Evolutionary conservation across 2,329 filamentous ascomycete species (phyloP), one percentile per base, ranked within the genome.

Genomic region (Plenodomus lindquistii): DNA sequence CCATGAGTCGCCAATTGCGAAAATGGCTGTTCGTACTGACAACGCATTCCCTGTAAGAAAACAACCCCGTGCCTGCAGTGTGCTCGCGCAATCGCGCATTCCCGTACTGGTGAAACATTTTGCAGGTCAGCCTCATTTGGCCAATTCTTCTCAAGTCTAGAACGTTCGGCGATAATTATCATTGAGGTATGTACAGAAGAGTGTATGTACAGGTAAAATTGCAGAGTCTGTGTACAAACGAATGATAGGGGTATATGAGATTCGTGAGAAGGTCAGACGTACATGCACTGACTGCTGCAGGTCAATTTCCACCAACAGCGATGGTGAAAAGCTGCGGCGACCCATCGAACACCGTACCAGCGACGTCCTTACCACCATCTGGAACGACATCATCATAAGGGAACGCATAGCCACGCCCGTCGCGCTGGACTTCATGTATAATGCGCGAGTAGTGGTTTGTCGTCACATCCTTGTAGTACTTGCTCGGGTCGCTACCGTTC

Each of bases 321-420:
- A 82, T 67, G 4, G 73, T 75, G 46, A 81, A 77, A 11, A 79
- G 37, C 15, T 62, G 55, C 0, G 81, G 79, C 53, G 74, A 73
- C 1, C 72, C 65, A 20, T 75, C 78, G 43, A 79, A 73, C 31
- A 83, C 73, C 22, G 77, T 78, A 2, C 81, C 81, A 3, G 76
- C 77, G 43, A 81, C 79, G 62, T 86, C 82, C 54, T 77, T 72
- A 21, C 78, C 76, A 16, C 78, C 81, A 50, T 77, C 74, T 0
- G 83, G 79, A 45, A 82, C 81, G 16, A 88, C 85, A 63, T 88
- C 85, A 60, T 88, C 85, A 57, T 87, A 88, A 0, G 85, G 77
- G 62, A 87, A 88, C 0, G 83, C 81, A 62, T 88, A 88, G 0
- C 85, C 85, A 37, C 76, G 73, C 1, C 79, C 79, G 63, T 87